phyloP scores from a whole-genome alignment of 2,329 filamentous ascomycete genomes.

The Cercospora sp. region DNA sequence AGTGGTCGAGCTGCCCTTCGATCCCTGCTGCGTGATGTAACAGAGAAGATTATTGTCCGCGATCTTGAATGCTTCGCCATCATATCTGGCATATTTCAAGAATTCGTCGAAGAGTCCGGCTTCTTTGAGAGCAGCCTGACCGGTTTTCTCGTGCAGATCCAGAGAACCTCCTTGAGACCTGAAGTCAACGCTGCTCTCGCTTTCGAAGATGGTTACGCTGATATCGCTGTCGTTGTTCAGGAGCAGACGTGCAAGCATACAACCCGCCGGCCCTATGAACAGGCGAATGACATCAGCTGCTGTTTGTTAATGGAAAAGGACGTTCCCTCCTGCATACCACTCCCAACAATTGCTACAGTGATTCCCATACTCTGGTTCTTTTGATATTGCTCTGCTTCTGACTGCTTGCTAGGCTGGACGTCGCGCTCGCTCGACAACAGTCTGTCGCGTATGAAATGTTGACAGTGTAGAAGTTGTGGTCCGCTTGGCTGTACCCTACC shows the following conservation, averaged over 20 bases:
- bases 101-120: conserved; percentile 35
- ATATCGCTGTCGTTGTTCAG: conserved; percentile 27
- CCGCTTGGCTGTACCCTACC: not conserved
- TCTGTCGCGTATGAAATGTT: not conserved
- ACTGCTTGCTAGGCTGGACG: not conserved
- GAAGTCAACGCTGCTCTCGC: conserved; percentile 31
- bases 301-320: too few relatives aligned
- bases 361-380: not conserved
- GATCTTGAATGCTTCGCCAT: conserved; percentile 44
- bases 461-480: not conserved
- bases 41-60: conserved; percentile 43
- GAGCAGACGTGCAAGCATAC: conserved; percentile 34
- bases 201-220: conserved; percentile 33
- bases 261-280: conserved; percentile 33
- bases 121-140: conserved; percentile 32
- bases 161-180: conserved; percentile 34
- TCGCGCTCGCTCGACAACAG: not conserved
- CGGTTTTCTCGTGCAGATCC: conserved; percentile 35
- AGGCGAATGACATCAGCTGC: not conserved
- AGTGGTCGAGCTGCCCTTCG: conserved; percentile 35
- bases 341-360: conserved; percentile 35
- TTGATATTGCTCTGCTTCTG: not conserved
- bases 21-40: conserved; percentile 33
- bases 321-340: not conserved
- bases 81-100: conserved; percentile 25